Percentiles rank a stretch among this genome's conserved stretches.
These are phyloP conservation scores for Coemansia interrupta DNA, from an alignment of 192 early-diverging fungal species.

Conservation along the genomic window DNA sequence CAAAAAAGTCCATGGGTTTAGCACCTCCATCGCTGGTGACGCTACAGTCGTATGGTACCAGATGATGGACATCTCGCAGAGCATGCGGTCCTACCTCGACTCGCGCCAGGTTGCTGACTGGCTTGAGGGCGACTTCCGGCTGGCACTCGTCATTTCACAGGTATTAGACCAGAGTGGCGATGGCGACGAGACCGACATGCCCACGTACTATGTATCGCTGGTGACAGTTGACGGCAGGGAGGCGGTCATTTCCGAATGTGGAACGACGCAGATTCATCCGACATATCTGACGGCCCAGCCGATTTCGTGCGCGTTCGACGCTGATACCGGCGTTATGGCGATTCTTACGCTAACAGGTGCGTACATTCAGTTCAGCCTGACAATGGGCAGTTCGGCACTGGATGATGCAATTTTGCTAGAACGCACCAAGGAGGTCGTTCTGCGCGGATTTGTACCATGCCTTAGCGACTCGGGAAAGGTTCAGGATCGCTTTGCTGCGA, in stretches of 20 bases:
- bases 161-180: too few relatives aligned
- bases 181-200: too few relatives aligned
- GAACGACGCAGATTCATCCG: conserved; percentile 44
- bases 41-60: conserved; percentile 41
- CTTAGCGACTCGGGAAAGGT: conserved; percentile 2
- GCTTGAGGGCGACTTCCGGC: conserved; percentile 29
- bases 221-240: conserved; percentile 30
- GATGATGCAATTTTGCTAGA: conserved; percentile 44
- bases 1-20: conserved; percentile 6
- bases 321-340: conserved; percentile 38
- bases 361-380: conserved; percentile 30
- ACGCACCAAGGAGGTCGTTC: conserved; percentile 28
- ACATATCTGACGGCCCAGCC: conserved; percentile 30
- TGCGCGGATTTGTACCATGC: conserved; percentile 50
- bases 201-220: conserved; percentile 22
- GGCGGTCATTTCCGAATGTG: conserved; percentile 30
- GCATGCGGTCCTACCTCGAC: conserved; percentile 53
- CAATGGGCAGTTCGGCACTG: conserved; percentile 38
- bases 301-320: conserved; percentile 43
- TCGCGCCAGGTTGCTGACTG: conserved; percentile 51
- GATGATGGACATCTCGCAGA: conserved; percentile 39
- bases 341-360: conserved; percentile 39
- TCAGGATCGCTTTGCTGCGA: conserved; percentile 7
- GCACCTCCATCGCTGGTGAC: conserved; percentile 13
- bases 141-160: conserved; percentile 19